Conservation (phyloP, 306 rosid species). For the Alnus glutinosa region DNA sequence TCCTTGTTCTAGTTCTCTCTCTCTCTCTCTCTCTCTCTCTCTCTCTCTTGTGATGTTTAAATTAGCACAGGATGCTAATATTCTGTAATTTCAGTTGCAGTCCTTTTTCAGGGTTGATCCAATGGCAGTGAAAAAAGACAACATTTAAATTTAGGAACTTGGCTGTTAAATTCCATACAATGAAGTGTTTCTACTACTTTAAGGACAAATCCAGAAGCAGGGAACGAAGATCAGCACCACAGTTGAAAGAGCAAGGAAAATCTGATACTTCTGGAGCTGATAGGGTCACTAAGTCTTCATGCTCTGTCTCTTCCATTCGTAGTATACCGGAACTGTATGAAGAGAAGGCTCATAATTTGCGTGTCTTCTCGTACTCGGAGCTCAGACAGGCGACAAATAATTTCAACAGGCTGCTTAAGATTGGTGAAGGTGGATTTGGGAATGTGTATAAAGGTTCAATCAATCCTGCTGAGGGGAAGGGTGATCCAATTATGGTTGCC, state of each 20-base stretch:
- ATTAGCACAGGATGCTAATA: not conserved
- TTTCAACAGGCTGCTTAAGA: constrained; percentile 65
- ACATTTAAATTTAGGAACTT: constrained; percentile 13
- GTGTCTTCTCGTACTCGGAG: constrained; percentile 60
- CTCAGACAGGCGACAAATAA: constrained; percentile 60
- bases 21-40: not conserved
- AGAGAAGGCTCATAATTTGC: constrained; percentile 74
- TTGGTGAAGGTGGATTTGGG: constrained; percentile 97
- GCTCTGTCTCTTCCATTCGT: constrained; percentile 53
- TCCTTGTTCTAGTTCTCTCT: not conserved
- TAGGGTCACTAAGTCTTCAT: constrained; percentile 49
- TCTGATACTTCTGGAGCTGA: constrained; percentile 45
- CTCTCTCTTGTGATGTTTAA: not conserved
- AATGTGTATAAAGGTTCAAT: constrained; percentile 77
- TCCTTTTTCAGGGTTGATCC: constrained; percentile 26
- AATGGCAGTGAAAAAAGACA: constrained; percentile 23
- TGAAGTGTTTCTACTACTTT: constrained; percentile 78
- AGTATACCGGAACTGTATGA: constrained; percentile 76
- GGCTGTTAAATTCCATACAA: constrained; percentile 25
- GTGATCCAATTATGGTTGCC: constrained; percentile 55
- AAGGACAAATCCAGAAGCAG: constrained; percentile 45
- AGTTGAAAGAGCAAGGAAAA: constrained; percentile 43
- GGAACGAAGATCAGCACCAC: constrained; percentile 71
- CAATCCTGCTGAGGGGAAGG: constrained; percentile 57
- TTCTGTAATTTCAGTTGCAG: constrained; percentile 4